phyloP scores from a whole-genome alignment of 1,284 basidiomycete species.

The Rhodofomes roseus region DNA sequence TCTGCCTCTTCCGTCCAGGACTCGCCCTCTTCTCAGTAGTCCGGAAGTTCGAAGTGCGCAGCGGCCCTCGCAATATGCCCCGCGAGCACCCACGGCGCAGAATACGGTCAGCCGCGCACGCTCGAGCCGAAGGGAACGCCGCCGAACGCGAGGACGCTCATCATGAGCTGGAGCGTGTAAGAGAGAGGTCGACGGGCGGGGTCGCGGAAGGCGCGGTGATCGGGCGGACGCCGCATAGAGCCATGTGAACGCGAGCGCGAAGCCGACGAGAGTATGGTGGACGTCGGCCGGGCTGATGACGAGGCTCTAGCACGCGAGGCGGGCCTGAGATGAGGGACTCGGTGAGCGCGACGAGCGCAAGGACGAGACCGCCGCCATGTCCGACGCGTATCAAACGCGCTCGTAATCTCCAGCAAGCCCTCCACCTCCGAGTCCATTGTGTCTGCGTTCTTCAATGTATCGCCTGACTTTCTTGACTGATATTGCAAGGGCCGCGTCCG shows the following conservation, averaged over 20 bases:
- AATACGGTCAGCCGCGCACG: slow-evolving; percentile 36
- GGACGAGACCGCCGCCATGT: slow-evolving; percentile 41
- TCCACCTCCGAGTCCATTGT: slow-evolving; percentile 53
- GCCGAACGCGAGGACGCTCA: slow-evolving; percentile 41
- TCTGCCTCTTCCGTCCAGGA: slow-evolving; percentile 48
- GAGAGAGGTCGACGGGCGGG: slow-evolving; percentile 50
- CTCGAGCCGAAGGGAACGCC: slow-evolving; percentile 45
- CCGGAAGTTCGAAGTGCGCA: slow-evolving; percentile 76
- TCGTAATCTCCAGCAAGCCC: slow-evolving; percentile 27
- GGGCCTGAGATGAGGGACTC: slow-evolving; percentile 50
- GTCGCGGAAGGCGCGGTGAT: slow-evolving; percentile 38
- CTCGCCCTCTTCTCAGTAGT: slow-evolving; percentile 80
- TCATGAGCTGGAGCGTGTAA: slow-evolving; percentile 40
- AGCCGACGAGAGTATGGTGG: slow-evolving; percentile 30
- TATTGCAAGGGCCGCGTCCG: slow-evolving; percentile 66
- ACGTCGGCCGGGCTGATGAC: slow-evolving; percentile 23
- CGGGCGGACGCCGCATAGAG: slow-evolving; percentile 47
- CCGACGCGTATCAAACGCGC: slow-evolving; percentile 58
- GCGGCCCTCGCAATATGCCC: slow-evolving; percentile 37
- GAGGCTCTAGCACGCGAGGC: slow-evolving; percentile 40
- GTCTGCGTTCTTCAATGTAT: slow-evolving; percentile 17
- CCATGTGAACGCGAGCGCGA: slow-evolving; percentile 51
- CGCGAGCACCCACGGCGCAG: slow-evolving; percentile 27
- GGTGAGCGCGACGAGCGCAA: slow-evolving; percentile 46
- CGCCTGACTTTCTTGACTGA: slow-evolving; percentile 24